Evolutionary conservation across 2,329 filamentous ascomycete genomes (phyloP), one percentile per base, ranked within the genome.

Genomic region (Pseudonectria foliicola): DNA sequence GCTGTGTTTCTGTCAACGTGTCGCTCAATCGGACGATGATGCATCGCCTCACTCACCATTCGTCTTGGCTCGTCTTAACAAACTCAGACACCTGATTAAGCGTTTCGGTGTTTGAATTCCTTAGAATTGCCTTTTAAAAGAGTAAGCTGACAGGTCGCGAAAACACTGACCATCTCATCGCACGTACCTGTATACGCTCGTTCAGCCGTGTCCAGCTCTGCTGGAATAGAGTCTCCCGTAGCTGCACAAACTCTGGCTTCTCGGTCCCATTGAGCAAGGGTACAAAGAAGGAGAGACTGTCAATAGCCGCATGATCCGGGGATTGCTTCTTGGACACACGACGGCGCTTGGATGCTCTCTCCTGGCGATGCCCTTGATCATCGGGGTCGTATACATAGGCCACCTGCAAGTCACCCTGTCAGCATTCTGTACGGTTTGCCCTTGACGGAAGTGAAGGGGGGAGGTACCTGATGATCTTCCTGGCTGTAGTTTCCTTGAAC

Each of bases 191-290:
- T 33, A 89, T 80, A 16, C 75, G 71, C 29, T 61, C 56, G 41
- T 86, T 73, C 46, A 85, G 74, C 26, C 67, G 61, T 3, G 64
- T 59, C 86, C 86, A 92, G 32, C 75, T 65, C 34, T 68, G 59
- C 33, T 76, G 62, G 56, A 80, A 90, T 3, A 76, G 63, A 29
- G 67, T 59, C 52, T 78, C 68, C 14, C 85, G 71, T 33, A 77
- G 59, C 7, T 55, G 55, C 14, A 73, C 66, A 35, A 64, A 68
- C 23, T 64, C 63, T 3, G 63, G 47, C 29, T 55, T 61, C 56
- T 83, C 80, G 0, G 58, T 53, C 4, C 75, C 76, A 38, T 68
- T 65, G 7, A 83, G 58, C 13, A 82, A 62, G 7, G 68, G 61
- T 13, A 69, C 64, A 39, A 77, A 82, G 3, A 49, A 42, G 2